Base-by-base conservation (phyloP, 352 stramenopile species). In the Labyrinthula sp. region DNA sequence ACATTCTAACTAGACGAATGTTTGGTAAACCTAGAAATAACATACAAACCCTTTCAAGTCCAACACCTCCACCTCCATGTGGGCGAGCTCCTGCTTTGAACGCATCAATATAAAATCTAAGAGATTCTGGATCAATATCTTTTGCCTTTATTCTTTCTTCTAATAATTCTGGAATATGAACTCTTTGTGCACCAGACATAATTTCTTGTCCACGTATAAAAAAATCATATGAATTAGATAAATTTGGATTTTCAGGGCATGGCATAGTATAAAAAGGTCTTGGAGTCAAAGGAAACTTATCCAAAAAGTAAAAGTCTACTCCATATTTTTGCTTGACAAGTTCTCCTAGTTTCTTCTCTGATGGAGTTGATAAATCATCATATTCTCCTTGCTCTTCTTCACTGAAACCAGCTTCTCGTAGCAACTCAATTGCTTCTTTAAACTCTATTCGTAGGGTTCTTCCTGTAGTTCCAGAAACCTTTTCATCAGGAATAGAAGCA, bases 251-350 rank as follows among this genome's bases (percentile, higher is more conserved):
- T 18, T 78, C 76, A 36, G 86, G 82, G 68, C 92, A 79, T 7
- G 88, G 89, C 90, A 99, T 99, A 37, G 88, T 97, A 73, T 99
- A 99, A 67, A 99, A 99, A 45, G 90, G 89, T 63, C 90, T 77
- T 54, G 95, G 83, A 18, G 71, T 59, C n/a, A 95, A 61, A 23
- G 90, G 90, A 71, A 95, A 99, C 72, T 96, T 95, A 77, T 99
- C 88, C 64, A 99, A 79, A 46, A 99, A 95, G 72, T 94, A 99
- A 62, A 97, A 98, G 67, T 99, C 90, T 48, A 87, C 96, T 40
- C 79, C 77, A 62, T 95, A 99, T 71, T 97, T 97, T 40, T 88
- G 78, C 60, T 85, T 83, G 10, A 95, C 81, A 30, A 90, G 69
- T 34, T 71, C 64, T 40, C 86, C 83, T 28, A 95, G 78, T 56